phyloP scores from a whole-genome alignment of 495 filamentous ascomycete genomes.

The Annulohypoxylon nitens region DNA sequence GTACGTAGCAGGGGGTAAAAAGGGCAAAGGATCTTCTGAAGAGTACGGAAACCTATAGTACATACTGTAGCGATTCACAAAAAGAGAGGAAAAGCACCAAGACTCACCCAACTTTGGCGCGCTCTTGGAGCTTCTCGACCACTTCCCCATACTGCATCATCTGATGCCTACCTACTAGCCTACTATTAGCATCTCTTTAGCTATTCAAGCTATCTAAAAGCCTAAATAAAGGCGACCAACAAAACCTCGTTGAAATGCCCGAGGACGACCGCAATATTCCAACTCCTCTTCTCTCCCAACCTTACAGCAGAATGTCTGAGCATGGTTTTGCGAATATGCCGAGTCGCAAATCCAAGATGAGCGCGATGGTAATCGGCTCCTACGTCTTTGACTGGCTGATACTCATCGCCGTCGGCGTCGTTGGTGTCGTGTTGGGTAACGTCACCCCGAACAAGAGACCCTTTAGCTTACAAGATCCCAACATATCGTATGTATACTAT shows the following conservation, averaged over 20 bases:
- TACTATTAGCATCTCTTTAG: neutral
- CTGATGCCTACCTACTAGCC: neutral
- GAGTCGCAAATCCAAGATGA: slow-evolving; percentile 43
- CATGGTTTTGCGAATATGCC: slow-evolving; percentile 27
- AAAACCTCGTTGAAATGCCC: slow-evolving; percentile 39
- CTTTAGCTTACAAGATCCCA: slow-evolving; percentile 61
- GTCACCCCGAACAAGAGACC: slow-evolving; percentile 70
- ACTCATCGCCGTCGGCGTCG: slow-evolving; percentile 54
- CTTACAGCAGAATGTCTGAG: slow-evolving; percentile 51
- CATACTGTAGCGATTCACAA: slow-evolving; percentile 8
- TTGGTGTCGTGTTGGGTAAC: slow-evolving; percentile 62
- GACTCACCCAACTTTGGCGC: slow-evolving; percentile 8
- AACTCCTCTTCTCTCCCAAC: slow-evolving; percentile 41
- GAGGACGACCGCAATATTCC: slow-evolving; percentile 37
- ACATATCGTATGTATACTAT: slow-evolving; percentile 58
- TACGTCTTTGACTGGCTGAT: slow-evolving; percentile 65
- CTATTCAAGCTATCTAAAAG: slow-evolving; percentile 9
- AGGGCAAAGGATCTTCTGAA: slow-evolving; percentile 14
- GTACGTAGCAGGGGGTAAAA: slow-evolving; percentile 7
- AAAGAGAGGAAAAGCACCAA: slow-evolving; percentile 3
- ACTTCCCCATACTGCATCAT: slow-evolving; percentile 18
- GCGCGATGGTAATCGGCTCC: slow-evolving; percentile 53
- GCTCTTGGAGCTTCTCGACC: neutral
- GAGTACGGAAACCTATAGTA: neutral
- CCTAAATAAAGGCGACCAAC: slow-evolving; percentile 31